Evolutionary conservation across 2,329 filamentous ascomycete species (phyloP), one percentile per base, ranked within the genome.

Genomic region (Hypoxylon sp.): DNA sequence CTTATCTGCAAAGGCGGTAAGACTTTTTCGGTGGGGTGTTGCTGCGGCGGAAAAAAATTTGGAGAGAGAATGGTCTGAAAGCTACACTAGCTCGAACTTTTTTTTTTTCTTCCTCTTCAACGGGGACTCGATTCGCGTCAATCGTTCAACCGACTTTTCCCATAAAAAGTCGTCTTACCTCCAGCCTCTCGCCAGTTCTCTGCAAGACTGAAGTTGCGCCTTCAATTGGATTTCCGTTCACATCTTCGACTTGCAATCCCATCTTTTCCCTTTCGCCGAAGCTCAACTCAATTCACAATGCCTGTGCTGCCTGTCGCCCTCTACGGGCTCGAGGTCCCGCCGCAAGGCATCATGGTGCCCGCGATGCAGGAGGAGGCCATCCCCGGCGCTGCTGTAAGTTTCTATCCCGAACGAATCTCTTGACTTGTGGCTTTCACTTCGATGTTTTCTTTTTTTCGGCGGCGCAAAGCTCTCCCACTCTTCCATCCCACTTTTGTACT

Each of bases 291-390:
- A 56, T 63, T 68, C 70, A 72, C 75, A 74, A 90, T 90, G 88
- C 83, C 87, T 81, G 80, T 85, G 72, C 78, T 87, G 77, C 86
- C 88, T 72, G 92, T 96, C 82, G 93, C 92, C 81, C 87, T 98
- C 80, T 99, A 96, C 81, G 94, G 95, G 83, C 91, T 98, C 75
- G 91, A 94, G 86, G 92, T 98, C 82, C 94, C 94, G 76, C 88
- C 93, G 75, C 93, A 92, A 79, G 93, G 93, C 82, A 85, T 94
- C 80, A 85, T 96, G 81, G 90, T 98, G 76, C 91, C 93, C 73
- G 94, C 93, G 64, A 85, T 90, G 71, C 87, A 90, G 71, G 90
- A 95, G 62, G 77, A 78, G 17, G 73, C 70, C 74, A 91, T 95
- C 77, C 92, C 93, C 8, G 71, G 76, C 79, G 93, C 94, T 68